These are phyloP conservation scores for Stemphylium vesicarium DNA, from an alignment of 2,329 filamentous ascomycete species.

Conservation along the genomic window DNA sequence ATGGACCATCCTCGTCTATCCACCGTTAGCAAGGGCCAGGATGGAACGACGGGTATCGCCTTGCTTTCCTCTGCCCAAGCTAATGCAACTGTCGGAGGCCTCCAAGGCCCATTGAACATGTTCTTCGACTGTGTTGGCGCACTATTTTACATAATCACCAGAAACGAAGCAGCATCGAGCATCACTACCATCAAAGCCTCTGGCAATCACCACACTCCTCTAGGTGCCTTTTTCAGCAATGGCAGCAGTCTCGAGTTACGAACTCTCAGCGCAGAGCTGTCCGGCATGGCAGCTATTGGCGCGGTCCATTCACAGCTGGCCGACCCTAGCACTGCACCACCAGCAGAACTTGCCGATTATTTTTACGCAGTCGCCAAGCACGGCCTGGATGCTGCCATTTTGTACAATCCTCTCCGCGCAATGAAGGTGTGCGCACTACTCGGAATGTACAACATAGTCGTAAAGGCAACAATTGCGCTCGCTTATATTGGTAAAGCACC, in stretches of 20 bases:
- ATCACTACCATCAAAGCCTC: slow-evolving; percentile 4
- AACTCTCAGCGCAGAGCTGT: slow-evolving; percentile 19
- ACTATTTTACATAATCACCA: slow-evolving; percentile 23
- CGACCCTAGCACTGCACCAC: slow-evolving; percentile 8
- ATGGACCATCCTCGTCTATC: slow-evolving; percentile 6
- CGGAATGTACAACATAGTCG: slow-evolving; percentile 29
- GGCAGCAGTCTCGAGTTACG: background rate
- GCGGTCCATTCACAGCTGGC: slow-evolving; percentile 14
- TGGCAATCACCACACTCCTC: background rate
- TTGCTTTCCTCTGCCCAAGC: background rate
- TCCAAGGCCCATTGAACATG: slow-evolving; percentile 10
- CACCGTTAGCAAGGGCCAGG: background rate
- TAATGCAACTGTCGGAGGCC: slow-evolving; percentile 7
- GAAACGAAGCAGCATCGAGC: slow-evolving; percentile 12
- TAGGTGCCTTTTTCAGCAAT: slow-evolving; percentile 15
- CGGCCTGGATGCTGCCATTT: slow-evolving; percentile 23
- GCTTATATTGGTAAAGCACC: slow-evolving; percentile 23
- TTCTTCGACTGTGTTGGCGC: slow-evolving; percentile 25
- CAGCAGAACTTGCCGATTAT: slow-evolving; percentile 20
- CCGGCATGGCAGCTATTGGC: slow-evolving; percentile 27
- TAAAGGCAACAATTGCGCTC: slow-evolving; percentile 24
- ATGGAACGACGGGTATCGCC: background rate
- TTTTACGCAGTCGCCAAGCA: slow-evolving; percentile 26
- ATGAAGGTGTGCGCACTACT: slow-evolving; percentile 29
- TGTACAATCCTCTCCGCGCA: slow-evolving; percentile 21